Percentiles rank a stretch among this genome's conserved stretches.
Conservation (phyloP, 768 basidiomycete genomes). For the Suillus luteus region DNA sequence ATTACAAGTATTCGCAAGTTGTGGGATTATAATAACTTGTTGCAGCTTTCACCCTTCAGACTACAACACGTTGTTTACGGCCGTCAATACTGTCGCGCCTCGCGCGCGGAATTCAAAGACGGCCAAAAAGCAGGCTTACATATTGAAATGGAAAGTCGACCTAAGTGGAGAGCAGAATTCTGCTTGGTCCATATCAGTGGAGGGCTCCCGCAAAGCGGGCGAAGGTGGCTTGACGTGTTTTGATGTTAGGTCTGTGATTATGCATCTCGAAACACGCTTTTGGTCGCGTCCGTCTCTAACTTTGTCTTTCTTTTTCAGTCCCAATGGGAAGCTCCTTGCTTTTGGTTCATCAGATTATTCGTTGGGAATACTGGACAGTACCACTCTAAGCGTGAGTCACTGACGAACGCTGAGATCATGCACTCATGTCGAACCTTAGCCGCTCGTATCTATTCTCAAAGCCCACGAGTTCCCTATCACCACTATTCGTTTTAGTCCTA, state of each 20-base stretch:
- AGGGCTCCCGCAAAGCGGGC: slow-evolving; percentile 69
- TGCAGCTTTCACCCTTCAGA: slow-evolving; percentile 59
- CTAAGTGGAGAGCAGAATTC: slow-evolving; percentile 62
- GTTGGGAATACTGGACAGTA: slow-evolving; percentile 81
- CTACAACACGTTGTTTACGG: slow-evolving; percentile 60
- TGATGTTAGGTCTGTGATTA: slow-evolving; percentile 70
- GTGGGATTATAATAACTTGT: slow-evolving; percentile 15
- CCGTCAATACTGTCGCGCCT: slow-evolving; percentile 68
- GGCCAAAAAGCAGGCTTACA: slow-evolving; percentile 58
- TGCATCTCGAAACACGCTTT: slow-evolving; percentile 7
- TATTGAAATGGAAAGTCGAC: slow-evolving; percentile 72
- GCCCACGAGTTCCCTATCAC: slow-evolving; percentile 96
- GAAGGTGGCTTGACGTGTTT: slow-evolving; percentile 85
- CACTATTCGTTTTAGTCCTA: slow-evolving; percentile 83
- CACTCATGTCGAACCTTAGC: slow-evolving; percentile 48
- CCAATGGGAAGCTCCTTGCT: slow-evolving; percentile 79
- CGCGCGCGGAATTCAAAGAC: slow-evolving; percentile 56
- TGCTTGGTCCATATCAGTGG: slow-evolving; percentile 54
- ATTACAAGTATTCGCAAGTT: not conserved
- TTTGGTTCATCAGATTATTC: slow-evolving; percentile 87
- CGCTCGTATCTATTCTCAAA: slow-evolving; percentile 82
- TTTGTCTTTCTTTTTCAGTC: slow-evolving; percentile 43
- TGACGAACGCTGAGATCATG: not conserved
- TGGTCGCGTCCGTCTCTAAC: slow-evolving; percentile 11
- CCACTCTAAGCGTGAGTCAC: slow-evolving; percentile 67